Evolutionary conservation across 148 eudicot genomes (phyloP).

Genomic region (Nepenthes gracilis): DNA sequence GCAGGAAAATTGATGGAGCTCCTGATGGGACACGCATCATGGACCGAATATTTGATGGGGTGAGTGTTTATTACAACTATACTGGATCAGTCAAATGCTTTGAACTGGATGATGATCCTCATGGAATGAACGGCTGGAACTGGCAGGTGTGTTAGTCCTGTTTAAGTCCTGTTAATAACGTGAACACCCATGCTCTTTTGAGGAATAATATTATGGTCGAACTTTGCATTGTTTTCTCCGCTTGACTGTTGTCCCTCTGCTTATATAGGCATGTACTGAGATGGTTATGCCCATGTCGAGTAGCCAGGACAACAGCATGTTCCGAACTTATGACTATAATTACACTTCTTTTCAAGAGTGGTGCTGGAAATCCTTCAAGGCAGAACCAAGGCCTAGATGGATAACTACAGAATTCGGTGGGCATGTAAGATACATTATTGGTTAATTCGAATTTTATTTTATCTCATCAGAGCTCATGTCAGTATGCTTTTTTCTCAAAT

Average conservation of each 20-base stretch:
- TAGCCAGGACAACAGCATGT: conserved; percentile 58
- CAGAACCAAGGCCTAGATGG: conserved; percentile 69
- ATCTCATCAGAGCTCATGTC: neutral
- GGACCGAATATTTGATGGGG: conserved; percentile 66
- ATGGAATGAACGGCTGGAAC: conserved; percentile 89
- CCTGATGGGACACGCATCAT: conserved; percentile 53
- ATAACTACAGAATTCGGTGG: conserved; percentile 93
- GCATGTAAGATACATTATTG: conserved; percentile 40
- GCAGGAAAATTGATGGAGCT: conserved; percentile 60
- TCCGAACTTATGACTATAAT: conserved; percentile 47
- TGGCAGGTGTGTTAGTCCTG: conserved; percentile 62
- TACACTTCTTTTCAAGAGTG: conserved; percentile 42
- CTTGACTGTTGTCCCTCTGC: neutral
- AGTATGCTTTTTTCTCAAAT: too few relatives aligned
- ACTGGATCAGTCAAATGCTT: conserved; percentile 74
- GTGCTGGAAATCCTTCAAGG: conserved; percentile 49
- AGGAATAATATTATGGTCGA: neutral
- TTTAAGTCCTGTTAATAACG: neutral
- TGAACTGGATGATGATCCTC: conserved; percentile 84
- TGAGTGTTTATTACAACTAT: conserved; percentile 79
- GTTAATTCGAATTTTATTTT: neutral
- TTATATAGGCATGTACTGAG: conserved; percentile 83
- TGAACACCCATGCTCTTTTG: neutral
- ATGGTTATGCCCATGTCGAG: conserved; percentile 98
- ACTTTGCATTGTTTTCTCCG: neutral